A percentile compares a stretch with the other conserved stretches of the same genome.
Conservation (phyloP, 495 filamentous ascomycete species). For the Aspergillus bridgeri region DNA sequence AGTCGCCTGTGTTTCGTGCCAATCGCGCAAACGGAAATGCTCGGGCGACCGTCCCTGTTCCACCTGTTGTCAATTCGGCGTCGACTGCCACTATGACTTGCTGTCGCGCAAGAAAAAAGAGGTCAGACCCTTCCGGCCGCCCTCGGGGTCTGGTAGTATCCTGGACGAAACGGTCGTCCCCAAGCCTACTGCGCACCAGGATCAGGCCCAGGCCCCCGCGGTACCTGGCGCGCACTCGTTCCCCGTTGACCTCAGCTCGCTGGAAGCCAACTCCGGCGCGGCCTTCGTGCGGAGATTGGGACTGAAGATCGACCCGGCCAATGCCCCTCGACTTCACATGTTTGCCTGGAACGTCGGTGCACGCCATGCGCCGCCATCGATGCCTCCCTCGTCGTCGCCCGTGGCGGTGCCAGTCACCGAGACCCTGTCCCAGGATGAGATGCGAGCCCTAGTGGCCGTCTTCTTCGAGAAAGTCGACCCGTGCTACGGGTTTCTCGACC, state of each 20-base stretch:
- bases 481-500: slow-evolving; percentile 50
- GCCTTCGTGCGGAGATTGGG: slow-evolving; percentile 54
- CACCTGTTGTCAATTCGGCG: slow-evolving; percentile 48
- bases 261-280: slow-evolving; percentile 53
- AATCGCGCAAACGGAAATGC: slow-evolving; percentile 54
- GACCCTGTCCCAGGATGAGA: slow-evolving; percentile 40
- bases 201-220: background rate
- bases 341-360: slow-evolving; percentile 56
- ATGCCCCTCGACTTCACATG: slow-evolving; percentile 50
- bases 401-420: slow-evolving; percentile 28
- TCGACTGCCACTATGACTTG: slow-evolving; percentile 44
- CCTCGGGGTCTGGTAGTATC: slow-evolving; percentile 5
- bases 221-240: slow-evolving; percentile 11
- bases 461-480: slow-evolving; percentile 52
- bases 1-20: slow-evolving; percentile 49
- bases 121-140: slow-evolving; percentile 14
- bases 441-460: slow-evolving; percentile 34
- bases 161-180: background rate
- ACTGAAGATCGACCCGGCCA: slow-evolving; percentile 46
- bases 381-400: slow-evolving; percentile 7
- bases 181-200: background rate
- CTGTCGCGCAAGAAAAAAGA: slow-evolving; percentile 35
- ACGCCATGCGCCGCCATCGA: slow-evolving; percentile 27
- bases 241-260: slow-evolving; percentile 28
- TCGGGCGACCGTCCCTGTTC: slow-evolving; percentile 48